Percentiles rank a stretch among this genome's conserved stretches.
Evolutionary conservation across 768 basidiomycete genomes (phyloP).

Genomic region (Rickenella mellea): DNA sequence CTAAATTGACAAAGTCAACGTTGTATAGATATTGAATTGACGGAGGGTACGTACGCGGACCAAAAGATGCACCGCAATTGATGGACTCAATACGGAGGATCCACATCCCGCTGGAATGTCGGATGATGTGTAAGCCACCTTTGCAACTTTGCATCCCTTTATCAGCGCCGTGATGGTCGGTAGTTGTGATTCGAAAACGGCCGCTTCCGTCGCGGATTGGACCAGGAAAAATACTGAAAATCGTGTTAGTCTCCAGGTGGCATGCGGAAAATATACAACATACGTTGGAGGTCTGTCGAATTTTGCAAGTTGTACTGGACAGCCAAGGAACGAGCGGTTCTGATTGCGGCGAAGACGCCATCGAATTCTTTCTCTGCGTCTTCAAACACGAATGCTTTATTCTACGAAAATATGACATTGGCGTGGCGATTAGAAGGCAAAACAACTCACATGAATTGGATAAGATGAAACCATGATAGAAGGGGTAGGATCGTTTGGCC

Average conservation of each 20-base stretch:
- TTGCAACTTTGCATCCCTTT: conserved; percentile 77
- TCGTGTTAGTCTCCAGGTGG: conserved; percentile 2
- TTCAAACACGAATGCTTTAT: conserved; percentile 47
- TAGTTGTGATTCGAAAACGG: conserved; percentile 62
- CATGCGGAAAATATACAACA: conserved; percentile 12
- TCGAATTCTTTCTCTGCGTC: conserved; percentile 82
- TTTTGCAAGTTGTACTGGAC: conserved; percentile 83
- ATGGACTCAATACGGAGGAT: conserved; percentile 66
- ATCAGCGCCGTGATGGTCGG: conserved; percentile 72
- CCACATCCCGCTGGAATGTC: conserved; percentile 89
- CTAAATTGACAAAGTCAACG: conserved; percentile 27
- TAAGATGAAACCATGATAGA: conserved; percentile 87
- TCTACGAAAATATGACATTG: conserved; percentile 29
- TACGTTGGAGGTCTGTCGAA: conserved; percentile 68
- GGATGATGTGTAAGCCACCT: conserved; percentile 49
- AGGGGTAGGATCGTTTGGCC: conserved; percentile 70
- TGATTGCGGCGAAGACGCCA: conserved; percentile 70
- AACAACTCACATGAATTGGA: conserved; percentile 61
- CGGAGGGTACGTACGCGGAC: conserved; percentile 52
- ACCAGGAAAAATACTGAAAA: conserved; percentile 67
- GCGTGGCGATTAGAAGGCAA: neutral
- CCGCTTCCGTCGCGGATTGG: conserved; percentile 50
- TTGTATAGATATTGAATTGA: neutral
- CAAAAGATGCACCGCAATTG: conserved; percentile 70
- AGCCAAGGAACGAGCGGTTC: conserved; percentile 74